A percentile compares a stretch with the other conserved stretches of the same genome.
Evolutionary conservation across 2,329 filamentous ascomycete species (phyloP).

Genomic region (Microdochium paspali): DNA sequence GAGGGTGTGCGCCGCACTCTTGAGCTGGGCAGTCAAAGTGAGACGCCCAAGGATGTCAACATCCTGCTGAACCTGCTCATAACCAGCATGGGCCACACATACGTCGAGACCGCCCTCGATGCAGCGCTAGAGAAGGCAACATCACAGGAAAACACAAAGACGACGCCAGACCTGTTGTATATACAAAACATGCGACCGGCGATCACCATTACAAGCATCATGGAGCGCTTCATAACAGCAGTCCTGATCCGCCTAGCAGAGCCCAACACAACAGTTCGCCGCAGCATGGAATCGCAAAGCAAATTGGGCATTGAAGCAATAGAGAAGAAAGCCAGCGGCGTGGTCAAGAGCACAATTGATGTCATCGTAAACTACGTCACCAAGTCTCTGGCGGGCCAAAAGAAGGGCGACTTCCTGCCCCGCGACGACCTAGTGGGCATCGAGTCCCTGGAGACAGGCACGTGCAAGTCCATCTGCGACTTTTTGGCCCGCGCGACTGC

Average conservation of each 20-base stretch:
- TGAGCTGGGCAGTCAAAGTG: slow-evolving; percentile 77
- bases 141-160: slow-evolving; percentile 68
- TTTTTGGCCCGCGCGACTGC: slow-evolving; percentile 66
- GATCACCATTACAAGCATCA: slow-evolving; percentile 83
- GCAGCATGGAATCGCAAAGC: slow-evolving; percentile 80
- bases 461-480: slow-evolving; percentile 70
- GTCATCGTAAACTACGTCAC: slow-evolving; percentile 68
- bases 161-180: slow-evolving; percentile 81
- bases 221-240: slow-evolving; percentile 84
- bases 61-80: slow-evolving; percentile 76
- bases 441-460: slow-evolving; percentile 75
- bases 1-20: slow-evolving; percentile 87
- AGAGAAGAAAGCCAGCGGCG: slow-evolving; percentile 69
- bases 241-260: slow-evolving; percentile 85
- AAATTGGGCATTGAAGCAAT: slow-evolving; percentile 65
- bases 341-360: slow-evolving; percentile 48
- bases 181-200: slow-evolving; percentile 70
- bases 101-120: slow-evolving; percentile 57
- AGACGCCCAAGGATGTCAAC: slow-evolving; percentile 90
- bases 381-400: slow-evolving; percentile 66
- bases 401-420: slow-evolving; percentile 86
- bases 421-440: slow-evolving; percentile 60
- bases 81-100: slow-evolving; percentile 78
- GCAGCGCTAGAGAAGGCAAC: slow-evolving; percentile 66
- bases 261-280: slow-evolving; percentile 79